phyloP scores from a whole-genome alignment of 2,329 filamentous ascomycete species.

The Xylariaceae sp. region DNA sequence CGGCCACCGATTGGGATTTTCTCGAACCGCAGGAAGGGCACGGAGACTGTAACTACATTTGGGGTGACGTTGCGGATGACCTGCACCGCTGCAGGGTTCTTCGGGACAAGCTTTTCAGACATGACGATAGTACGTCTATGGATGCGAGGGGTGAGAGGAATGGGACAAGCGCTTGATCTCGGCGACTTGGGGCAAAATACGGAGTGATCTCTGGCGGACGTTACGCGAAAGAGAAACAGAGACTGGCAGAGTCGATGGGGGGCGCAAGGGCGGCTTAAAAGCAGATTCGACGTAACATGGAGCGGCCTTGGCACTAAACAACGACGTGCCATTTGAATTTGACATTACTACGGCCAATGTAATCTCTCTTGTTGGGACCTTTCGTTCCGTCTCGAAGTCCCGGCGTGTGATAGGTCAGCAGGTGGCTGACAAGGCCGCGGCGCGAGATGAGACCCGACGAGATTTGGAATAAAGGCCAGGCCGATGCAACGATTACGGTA shows the following conservation, averaged over 20 bases:
- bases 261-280: slow-evolving; percentile 20
- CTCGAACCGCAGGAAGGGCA: slow-evolving; percentile 81
- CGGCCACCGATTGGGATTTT: slow-evolving; percentile 78
- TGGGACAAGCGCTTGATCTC: neutral
- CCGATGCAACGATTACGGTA: neutral
- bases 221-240: slow-evolving; percentile 3
- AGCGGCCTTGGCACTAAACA: slow-evolving; percentile 14
- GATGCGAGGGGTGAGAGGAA: neutral
- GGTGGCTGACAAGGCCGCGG: neutral
- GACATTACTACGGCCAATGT: slow-evolving; percentile 5
- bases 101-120: slow-evolving; percentile 61
- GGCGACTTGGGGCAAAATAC: neutral
- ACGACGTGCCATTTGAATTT: neutral
- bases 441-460: slow-evolving; percentile 14
- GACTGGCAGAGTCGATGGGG: neutral
- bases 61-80: slow-evolving; percentile 83
- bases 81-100: slow-evolving; percentile 77
- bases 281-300: slow-evolving; percentile 10
- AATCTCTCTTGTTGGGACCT: neutral
- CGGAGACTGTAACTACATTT: slow-evolving; percentile 70
- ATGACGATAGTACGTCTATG: slow-evolving; percentile 38
- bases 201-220: neutral
- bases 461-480: slow-evolving; percentile 21
- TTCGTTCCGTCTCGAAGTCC: neutral
- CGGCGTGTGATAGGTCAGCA: slow-evolving; percentile 10